These are phyloP conservation scores for Colletotrichum destructivum DNA, from an alignment of 2,329 filamentous ascomycete species.

Conservation along the genomic window DNA sequence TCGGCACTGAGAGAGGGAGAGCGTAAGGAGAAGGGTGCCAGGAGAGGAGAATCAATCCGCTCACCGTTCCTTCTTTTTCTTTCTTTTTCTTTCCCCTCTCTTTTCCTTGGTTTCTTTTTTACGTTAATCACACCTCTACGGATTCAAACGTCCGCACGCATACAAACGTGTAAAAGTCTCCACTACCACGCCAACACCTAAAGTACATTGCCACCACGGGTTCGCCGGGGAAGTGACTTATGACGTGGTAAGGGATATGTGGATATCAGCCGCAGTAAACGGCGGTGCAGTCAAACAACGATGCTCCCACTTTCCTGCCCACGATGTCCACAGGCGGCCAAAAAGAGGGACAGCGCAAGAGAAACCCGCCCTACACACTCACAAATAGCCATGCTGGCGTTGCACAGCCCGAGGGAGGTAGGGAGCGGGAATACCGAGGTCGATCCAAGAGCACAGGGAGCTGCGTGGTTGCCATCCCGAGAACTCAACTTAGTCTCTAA, in stretches of 20 bases:
- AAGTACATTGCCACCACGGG: slow-evolving; percentile 30
- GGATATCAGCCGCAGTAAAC: slow-evolving; percentile 27
- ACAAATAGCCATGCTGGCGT: slow-evolving; percentile 4
- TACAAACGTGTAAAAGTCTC: not conserved
- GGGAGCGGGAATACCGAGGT: slow-evolving; percentile 28
- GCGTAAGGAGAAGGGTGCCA: slow-evolving; percentile 12
- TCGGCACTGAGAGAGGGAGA: slow-evolving; percentile 34
- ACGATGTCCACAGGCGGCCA: not conserved
- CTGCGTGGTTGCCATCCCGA: slow-evolving; percentile 10
- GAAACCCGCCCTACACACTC: no score
- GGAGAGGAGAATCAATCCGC: slow-evolving; percentile 11
- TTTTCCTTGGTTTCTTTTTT: not conserved
- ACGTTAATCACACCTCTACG: not conserved
- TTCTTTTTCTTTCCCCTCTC: not conserved
- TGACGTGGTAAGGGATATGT: slow-evolving; percentile 24
- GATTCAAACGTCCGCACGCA: not conserved
- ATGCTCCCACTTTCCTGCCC: slow-evolving; percentile 8
- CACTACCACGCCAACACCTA: slow-evolving; percentile 13
- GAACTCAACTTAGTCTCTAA: slow-evolving; percentile 27
- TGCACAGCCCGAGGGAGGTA: slow-evolving; percentile 2
- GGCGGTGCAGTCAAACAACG: slow-evolving; percentile 11
- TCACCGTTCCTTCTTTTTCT: slow-evolving; percentile 25
- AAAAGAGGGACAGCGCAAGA: not conserved
- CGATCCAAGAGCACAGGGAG: slow-evolving; percentile 3
- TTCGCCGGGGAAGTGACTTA: slow-evolving; percentile 14